Conservation (phyloP, 352 stramenopile species). For the Aphanomyces invadans region DNA sequence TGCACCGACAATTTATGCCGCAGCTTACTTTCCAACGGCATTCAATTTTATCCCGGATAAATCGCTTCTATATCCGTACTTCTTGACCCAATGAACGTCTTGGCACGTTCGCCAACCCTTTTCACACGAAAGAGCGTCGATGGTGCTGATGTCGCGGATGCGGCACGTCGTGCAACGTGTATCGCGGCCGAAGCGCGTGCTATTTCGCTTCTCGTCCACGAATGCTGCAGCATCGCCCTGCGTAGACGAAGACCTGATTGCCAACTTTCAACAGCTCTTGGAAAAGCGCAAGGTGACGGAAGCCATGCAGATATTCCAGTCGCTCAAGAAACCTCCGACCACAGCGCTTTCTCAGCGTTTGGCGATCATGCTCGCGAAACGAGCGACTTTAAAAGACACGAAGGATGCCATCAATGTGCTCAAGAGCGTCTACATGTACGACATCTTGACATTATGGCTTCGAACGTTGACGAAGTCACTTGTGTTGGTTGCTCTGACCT, state of each 20-base stretch:
- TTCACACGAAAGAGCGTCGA: neutral
- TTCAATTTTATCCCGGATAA: too few relatives aligned
- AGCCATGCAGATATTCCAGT: conserved; percentile 35
- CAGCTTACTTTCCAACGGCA: too few relatives aligned
- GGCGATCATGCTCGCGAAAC: conserved; percentile 42
- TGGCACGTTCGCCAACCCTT: conserved; percentile 1
- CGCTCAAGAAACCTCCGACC: conserved; percentile 33
- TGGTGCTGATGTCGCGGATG: neutral
- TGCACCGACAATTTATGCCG: too few relatives aligned
- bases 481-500: too few relatives aligned
- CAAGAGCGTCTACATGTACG: conserved; percentile 28
- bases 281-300: conserved; percentile 24
- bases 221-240: neutral
- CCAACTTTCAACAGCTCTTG: conserved; percentile 19
- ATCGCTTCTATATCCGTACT: neutral
- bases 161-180: neutral
- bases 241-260: conserved; percentile 6
- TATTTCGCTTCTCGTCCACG: conserved; percentile 13
- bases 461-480: neutral
- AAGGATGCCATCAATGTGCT: conserved; percentile 35
- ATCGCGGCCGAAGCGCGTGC: neutral
- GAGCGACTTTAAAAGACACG: conserved; percentile 33
- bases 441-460: neutral
- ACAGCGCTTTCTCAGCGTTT: conserved; percentile 38
- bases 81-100: neutral